Percentiles rank a stretch among this genome's conserved stretches.
These are phyloP conservation scores for Suillus tomentosus DNA, from an alignment of 768 basidiomycete genomes.

Conservation along the genomic window DNA sequence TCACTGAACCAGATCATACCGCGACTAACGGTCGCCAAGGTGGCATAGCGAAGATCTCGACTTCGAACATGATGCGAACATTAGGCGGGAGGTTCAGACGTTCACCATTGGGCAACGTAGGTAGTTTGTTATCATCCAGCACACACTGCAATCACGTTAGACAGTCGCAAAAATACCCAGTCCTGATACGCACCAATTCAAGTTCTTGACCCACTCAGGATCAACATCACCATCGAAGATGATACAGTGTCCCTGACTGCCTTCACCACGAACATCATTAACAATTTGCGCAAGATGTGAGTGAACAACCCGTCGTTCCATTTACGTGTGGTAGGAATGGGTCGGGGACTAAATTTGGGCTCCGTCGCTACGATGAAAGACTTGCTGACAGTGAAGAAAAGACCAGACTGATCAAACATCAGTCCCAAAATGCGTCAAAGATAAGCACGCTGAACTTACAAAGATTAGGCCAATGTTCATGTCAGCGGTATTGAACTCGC, in stretches of 20 bases:
- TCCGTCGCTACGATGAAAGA: too few species aligned
- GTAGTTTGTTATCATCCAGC: slow-evolving; percentile 97
- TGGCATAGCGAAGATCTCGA: slow-evolving; percentile 96
- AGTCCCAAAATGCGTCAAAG: too few species aligned
- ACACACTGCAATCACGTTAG: slow-evolving; percentile 58
- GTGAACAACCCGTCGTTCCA: slow-evolving; percentile 99
- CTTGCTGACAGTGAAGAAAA: too few species aligned
- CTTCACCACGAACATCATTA: slow-evolving; percentile 97
- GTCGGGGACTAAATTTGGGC: too few species aligned
- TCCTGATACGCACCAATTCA: slow-evolving; percentile 77
- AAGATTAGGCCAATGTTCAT: too few species aligned
- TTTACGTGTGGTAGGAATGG: slow-evolving; percentile 83
- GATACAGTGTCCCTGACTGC: slow-evolving; percentile 96
- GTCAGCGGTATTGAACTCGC: too few species aligned
- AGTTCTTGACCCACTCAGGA: slow-evolving; percentile 99
- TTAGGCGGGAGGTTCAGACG: slow-evolving; percentile 95
- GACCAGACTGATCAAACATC: too few species aligned
- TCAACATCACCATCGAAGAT: slow-evolving; percentile 99
- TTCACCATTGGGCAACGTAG: slow-evolving; percentile 97
- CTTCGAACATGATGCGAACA: slow-evolving; percentile 99
- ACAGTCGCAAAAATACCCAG: neutral
- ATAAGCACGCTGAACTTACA: too few species aligned
- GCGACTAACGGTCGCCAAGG: slow-evolving; percentile 93
- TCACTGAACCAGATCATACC: slow-evolving; percentile 99
- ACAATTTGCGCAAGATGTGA: slow-evolving; percentile 97